Evolutionary conservation across 805 yeast species (phyloP).

Genomic region (Pichia californica): DNA sequence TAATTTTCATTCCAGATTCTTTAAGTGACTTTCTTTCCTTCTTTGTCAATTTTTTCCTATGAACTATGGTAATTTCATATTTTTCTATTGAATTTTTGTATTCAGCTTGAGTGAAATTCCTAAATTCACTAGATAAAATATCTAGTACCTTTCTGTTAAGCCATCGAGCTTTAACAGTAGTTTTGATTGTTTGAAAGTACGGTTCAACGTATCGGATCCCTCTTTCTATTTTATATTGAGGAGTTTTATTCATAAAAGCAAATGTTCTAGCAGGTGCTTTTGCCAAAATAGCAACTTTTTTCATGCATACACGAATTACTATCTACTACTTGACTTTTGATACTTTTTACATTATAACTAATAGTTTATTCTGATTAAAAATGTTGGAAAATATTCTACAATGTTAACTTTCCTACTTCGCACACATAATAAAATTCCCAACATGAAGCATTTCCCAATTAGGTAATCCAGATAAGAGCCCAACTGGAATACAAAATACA

Average conservation of each 20-base stretch:
- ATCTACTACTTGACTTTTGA: too few species aligned
- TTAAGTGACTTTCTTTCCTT: conserved; percentile 11
- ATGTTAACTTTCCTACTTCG: too few species aligned
- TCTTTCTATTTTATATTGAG: conserved; percentile 21
- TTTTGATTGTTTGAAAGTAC: conserved; percentile 31
- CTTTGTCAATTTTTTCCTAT: conserved; percentile 15
- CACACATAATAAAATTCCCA: too few species aligned
- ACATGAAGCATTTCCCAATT: too few species aligned
- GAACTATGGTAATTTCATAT: conserved; percentile 16
- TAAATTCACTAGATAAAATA: conserved; percentile 35
- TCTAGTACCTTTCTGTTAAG: conserved; percentile 31
- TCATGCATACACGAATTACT: too few species aligned
- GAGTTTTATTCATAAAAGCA: neutral
- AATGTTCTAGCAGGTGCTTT: too few species aligned
- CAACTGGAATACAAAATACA: too few species aligned
- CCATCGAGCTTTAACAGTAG: conserved; percentile 43
- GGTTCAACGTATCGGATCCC: conserved; percentile 38
- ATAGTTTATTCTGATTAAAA: too few species aligned
- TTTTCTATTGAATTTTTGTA: conserved; percentile 18
- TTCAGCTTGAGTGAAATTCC: conserved; percentile 21
- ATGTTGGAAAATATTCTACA: too few species aligned
- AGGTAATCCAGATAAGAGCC: too few species aligned
- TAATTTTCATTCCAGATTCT: neutral
- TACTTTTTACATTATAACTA: too few species aligned
- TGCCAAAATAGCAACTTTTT: too few species aligned